These are phyloP conservation scores for Aspergillus unguis DNA, from an alignment of 2,329 filamentous ascomycete species.

Conservation along the genomic window DNA sequence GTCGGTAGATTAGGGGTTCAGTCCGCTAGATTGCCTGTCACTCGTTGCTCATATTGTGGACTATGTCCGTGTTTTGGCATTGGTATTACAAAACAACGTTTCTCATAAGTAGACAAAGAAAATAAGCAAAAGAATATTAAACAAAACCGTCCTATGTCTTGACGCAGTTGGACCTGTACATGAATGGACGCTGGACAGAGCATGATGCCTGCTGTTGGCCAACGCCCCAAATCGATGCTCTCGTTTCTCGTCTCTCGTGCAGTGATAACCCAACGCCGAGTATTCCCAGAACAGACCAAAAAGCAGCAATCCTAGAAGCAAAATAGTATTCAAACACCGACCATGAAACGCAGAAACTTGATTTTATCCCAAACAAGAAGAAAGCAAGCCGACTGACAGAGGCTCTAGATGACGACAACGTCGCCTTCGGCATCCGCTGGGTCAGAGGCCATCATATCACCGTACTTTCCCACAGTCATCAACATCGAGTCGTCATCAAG, in stretches of 20 bases:
- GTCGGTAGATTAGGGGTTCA: too few species aligned
- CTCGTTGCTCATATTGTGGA: too few species aligned
- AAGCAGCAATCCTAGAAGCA: conserved; percentile 25
- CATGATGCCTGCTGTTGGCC: conserved; percentile 12
- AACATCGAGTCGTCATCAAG: conserved; percentile 51
- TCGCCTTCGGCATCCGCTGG: conserved; percentile 45
- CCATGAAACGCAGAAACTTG: conserved; percentile 20
- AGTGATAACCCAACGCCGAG: conserved; percentile 28
- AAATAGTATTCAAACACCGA: conserved; percentile 28
- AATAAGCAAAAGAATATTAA: conserved; percentile 10
- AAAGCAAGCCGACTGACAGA: conserved; percentile 13
- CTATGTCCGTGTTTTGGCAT: neutral
- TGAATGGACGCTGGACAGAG: conserved; percentile 14
- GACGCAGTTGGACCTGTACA: conserved; percentile 22
- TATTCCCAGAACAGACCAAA: conserved; percentile 22
- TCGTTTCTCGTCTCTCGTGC: conserved; percentile 32
- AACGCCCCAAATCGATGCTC: conserved; percentile 23
- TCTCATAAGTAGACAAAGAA: conserved; percentile 1
- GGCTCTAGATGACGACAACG: conserved; percentile 43
- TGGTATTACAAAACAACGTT: conserved; percentile 22
- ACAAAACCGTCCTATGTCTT: conserved; percentile 5
- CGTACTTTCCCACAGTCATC: conserved; percentile 43
- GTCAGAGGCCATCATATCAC: conserved; percentile 46
- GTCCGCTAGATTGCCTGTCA: too few species aligned
- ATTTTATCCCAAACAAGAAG: conserved; percentile 18